A percentile compares a stretch with the other conserved stretches of the same genome.
Evolutionary conservation across 305 asterid genomes (phyloP).

Genomic region (Coffea humblotiana): DNA sequence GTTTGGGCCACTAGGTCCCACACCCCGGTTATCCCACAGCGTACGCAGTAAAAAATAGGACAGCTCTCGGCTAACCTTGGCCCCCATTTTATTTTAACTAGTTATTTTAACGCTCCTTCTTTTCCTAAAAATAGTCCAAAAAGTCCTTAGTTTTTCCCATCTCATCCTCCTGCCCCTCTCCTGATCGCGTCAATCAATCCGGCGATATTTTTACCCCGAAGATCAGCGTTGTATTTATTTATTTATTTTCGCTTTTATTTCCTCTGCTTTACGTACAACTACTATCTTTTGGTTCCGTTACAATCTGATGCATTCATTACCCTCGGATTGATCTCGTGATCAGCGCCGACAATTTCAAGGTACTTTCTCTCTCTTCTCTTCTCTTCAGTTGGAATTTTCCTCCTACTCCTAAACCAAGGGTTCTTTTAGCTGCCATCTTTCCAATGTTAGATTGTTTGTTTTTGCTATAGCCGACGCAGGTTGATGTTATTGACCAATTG

Average conservation of each 20-base stretch:
- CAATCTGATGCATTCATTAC: conserved; percentile 32
- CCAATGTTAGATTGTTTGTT: background rate
- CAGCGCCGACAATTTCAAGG: conserved; percentile 28
- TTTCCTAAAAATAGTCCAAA: no score
- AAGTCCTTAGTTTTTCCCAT: no score
- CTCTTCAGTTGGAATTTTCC: conserved; percentile 15
- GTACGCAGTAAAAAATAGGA: background rate
- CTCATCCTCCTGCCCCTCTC: no score
- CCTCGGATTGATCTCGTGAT: conserved; percentile 30
- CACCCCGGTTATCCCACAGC: background rate
- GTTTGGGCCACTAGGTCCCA: conserved; percentile 17
- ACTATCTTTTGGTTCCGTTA: conserved; percentile 21
- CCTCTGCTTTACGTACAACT: conserved; percentile 1
- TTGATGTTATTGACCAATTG: background rate
- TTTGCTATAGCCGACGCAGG: background rate
- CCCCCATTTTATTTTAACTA: background rate
- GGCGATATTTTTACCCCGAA: conserved; percentile 35
- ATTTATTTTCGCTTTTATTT: background rate
- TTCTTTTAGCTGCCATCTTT: background rate
- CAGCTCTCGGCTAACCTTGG: conserved; percentile 22
- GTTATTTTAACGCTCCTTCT: no score
- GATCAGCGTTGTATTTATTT: background rate
- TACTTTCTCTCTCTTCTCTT: background rate
- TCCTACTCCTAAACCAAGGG: background rate
- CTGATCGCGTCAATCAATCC: conserved; percentile 45